These are phyloP conservation scores for Lepidopterella palustris DNA, from an alignment of 495 filamentous ascomycete genomes.

Conservation along the genomic window DNA sequence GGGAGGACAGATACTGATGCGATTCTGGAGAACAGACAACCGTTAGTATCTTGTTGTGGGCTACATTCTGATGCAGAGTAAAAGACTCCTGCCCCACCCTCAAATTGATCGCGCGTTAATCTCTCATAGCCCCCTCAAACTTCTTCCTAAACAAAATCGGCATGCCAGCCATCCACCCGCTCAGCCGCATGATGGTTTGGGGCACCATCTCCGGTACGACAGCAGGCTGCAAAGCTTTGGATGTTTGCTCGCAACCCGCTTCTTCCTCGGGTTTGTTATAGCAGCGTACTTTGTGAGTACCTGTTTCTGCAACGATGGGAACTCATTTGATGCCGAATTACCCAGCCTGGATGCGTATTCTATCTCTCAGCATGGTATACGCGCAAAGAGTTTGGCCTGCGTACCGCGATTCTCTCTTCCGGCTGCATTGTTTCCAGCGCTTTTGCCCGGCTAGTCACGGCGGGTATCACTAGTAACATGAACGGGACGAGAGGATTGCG, in stretches of 20 bases:
- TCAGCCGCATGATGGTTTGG: constrained; percentile 47
- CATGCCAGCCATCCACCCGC: constrained; percentile 34
- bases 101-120: not conserved
- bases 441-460: constrained; percentile 37
- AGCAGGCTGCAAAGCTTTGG: constrained; percentile 42
- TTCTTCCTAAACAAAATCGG: constrained; percentile 51
- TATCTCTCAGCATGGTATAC: constrained; percentile 59
- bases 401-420: constrained; percentile 49
- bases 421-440: constrained; percentile 37
- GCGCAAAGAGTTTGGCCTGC: constrained; percentile 49
- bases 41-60: constrained; percentile 66
- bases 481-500: constrained; percentile 37
- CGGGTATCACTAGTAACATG: constrained; percentile 36
- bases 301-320: not conserved
- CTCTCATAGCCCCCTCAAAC: constrained; percentile 49
- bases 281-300: constrained; percentile 25
- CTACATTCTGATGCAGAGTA: constrained; percentile 42
- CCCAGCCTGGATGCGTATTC: constrained; percentile 41
- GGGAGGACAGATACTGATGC: not conserved
- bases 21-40: constrained; percentile 42
- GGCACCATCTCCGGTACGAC: constrained; percentile 46
- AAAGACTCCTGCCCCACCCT: not conserved
- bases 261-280: constrained; percentile 39
- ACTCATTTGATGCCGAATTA: constrained; percentile 22
- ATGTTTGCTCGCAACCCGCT: constrained; percentile 49